Conservation (phyloP, 768 basidiomycete species). For the Lactarius sanguifluus region DNA sequence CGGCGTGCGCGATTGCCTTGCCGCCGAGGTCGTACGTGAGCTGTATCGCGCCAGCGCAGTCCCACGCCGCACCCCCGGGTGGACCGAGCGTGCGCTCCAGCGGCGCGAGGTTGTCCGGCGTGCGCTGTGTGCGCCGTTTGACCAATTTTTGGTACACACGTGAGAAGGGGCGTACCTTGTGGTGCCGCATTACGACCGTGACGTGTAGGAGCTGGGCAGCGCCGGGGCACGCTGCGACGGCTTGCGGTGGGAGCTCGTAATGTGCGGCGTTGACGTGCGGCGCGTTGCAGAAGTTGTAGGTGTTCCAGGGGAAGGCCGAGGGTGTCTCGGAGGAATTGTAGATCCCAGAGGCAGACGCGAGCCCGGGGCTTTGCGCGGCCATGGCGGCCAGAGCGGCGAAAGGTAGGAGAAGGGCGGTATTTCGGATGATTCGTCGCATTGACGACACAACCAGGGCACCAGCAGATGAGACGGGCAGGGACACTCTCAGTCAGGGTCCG, state of each 20-base stretch:
- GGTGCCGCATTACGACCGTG: conserved; percentile 47
- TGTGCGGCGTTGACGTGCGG: conserved; percentile 45
- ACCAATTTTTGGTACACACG: not conserved
- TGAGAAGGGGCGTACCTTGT: conserved; percentile 40
- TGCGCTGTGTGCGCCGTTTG: conserved; percentile 37
- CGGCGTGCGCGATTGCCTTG: conserved; percentile 43
- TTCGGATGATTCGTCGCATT: not conserved
- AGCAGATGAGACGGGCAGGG: not conserved
- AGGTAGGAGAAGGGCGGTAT: not conserved
- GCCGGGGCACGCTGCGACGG: conserved; percentile 14
- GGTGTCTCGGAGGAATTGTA: conserved; percentile 49
- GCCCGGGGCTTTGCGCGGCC: not conserved
- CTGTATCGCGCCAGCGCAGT: conserved; percentile 42
- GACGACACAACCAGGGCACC: too few species aligned
- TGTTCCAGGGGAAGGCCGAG: conserved; percentile 44
- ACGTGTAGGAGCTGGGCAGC: conserved; percentile 42
- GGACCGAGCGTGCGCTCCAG: conserved; percentile 44
- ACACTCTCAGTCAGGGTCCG: not conserved
- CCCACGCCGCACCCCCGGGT: conserved; percentile 38
- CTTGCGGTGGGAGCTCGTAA: conserved; percentile 38
- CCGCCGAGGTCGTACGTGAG: conserved; percentile 42
- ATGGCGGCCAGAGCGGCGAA: not conserved
- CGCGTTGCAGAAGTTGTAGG: conserved; percentile 55
- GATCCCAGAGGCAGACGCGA: conserved; percentile 36
- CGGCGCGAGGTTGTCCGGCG: conserved; percentile 51